phyloP scores from a whole-genome alignment of 2,329 filamentous ascomycete species.

The Ascocoryne sarcoides region DNA sequence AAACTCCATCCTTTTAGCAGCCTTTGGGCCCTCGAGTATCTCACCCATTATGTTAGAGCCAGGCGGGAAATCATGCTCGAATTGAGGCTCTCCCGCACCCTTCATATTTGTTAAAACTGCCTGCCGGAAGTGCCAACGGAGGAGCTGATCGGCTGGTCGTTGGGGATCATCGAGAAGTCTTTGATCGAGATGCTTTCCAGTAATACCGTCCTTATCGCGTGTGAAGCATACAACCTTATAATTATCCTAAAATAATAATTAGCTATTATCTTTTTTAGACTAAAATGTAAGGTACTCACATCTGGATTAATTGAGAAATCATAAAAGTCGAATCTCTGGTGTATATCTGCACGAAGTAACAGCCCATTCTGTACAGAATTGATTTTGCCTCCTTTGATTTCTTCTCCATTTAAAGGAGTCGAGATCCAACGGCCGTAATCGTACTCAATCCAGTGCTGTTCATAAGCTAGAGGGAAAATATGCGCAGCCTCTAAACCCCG shows the following conservation, averaged over 20 bases:
- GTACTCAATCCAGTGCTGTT: slow-evolving; percentile 16
- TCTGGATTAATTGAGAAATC: slow-evolving; percentile 16
- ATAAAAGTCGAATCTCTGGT: slow-evolving; percentile 9
- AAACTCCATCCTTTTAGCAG: slow-evolving; percentile 23
- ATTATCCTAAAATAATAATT: slow-evolving; percentile 13
- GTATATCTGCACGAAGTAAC: slow-evolving; percentile 12
- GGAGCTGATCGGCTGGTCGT: slow-evolving; percentile 13
- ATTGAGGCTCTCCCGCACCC: slow-evolving; percentile 19
- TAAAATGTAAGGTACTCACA: slow-evolving; percentile 3
- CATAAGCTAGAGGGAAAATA: slow-evolving; percentile 21
- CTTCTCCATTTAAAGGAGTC: not conserved
- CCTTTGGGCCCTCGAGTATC: slow-evolving; percentile 45
- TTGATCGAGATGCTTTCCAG: slow-evolving; percentile 14
- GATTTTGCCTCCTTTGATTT: slow-evolving; percentile 12
- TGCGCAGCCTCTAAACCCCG: slow-evolving; percentile 2
- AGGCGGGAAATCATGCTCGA: slow-evolving; percentile 18
- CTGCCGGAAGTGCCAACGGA: slow-evolving; percentile 24
- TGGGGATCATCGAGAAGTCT: slow-evolving; percentile 10
- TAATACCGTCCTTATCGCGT: slow-evolving; percentile 13
- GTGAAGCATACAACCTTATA: slow-evolving; percentile 23
- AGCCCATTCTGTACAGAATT: slow-evolving; percentile 27
- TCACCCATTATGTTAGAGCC: slow-evolving; percentile 25
- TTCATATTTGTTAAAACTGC: slow-evolving; percentile 23
- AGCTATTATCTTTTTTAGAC: not conserved
- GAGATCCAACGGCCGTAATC: slow-evolving; percentile 9